Percentiles rank a stretch among this genome's conserved stretches.
Evolutionary conservation across 352 stramenopile genomes (phyloP).

Genomic region (Phytophthora pini): DNA sequence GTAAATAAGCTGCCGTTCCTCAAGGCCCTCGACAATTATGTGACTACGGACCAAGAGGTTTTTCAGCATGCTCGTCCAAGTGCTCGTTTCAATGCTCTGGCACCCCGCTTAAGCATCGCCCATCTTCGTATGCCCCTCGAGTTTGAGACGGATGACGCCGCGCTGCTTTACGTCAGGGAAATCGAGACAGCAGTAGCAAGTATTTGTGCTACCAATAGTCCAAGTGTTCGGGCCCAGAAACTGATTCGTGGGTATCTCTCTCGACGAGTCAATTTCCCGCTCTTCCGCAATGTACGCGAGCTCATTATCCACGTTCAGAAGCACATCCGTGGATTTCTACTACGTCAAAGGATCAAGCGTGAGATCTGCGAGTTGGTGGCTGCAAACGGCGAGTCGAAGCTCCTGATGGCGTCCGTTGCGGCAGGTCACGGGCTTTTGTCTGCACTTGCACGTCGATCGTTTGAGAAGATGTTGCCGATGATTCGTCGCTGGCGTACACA

Average conservation of each 20-base stretch:
- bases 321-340: constrained; percentile 65
- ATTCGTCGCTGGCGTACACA: constrained; percentile 64
- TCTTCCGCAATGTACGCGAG: constrained; percentile 48
- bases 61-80: constrained; percentile 52
- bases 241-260: constrained; percentile 63
- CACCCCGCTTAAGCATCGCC: constrained; percentile 39
- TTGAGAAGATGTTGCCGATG: constrained; percentile 58
- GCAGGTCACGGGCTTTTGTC: constrained; percentile 34
- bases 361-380: constrained; percentile 63
- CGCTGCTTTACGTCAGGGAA: constrained; percentile 42
- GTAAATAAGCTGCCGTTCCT: constrained; percentile 73
- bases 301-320: constrained; percentile 66
- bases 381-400: constrained; percentile 47
- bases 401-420: constrained; percentile 48
- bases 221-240: constrained; percentile 34
- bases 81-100: constrained; percentile 45
- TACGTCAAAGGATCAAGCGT: constrained; percentile 49
- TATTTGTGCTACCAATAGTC: constrained; percentile 57
- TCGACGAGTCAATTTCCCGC: constrained; percentile 43
- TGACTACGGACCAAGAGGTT: constrained; percentile 70
- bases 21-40: constrained; percentile 64
- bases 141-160: constrained; percentile 53
- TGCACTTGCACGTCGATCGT: constrained; percentile 42
- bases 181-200: constrained; percentile 35
- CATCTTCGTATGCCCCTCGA: constrained; percentile 48